Evolutionary conservation across 2,329 filamentous ascomycete species (phyloP).

Genomic region (Leptographium flavum): DNA sequence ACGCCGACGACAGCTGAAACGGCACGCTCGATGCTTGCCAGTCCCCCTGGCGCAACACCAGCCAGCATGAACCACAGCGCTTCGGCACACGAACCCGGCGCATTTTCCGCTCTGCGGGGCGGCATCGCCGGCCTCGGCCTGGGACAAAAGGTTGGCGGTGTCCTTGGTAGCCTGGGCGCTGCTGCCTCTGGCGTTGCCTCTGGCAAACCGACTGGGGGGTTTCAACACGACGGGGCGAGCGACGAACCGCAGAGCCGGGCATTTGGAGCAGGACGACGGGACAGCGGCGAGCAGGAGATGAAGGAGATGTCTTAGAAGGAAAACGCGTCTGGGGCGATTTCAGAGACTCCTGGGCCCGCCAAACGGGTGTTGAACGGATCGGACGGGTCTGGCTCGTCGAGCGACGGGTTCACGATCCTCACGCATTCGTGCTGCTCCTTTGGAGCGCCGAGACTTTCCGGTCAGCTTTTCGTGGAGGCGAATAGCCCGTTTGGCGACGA

Average conservation of each 20-base stretch:
- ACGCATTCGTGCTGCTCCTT: background rate
- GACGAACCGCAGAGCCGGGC: background rate
- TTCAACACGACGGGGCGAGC: background rate
- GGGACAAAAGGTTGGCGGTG: constrained; percentile 11
- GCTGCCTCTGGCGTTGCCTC: constrained; percentile 2
- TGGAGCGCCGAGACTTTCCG: background rate
- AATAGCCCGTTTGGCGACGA: background rate
- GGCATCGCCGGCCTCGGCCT: constrained; percentile 12
- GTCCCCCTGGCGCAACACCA: background rate
- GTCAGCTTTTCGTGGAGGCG: background rate
- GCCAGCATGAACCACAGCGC: constrained; percentile 6
- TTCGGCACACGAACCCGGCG: constrained; percentile 8
- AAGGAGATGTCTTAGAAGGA: constrained; percentile 7
- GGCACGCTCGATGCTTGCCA: constrained; percentile 10
- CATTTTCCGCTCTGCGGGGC: constrained; percentile 11
- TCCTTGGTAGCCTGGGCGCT: constrained; percentile 10
- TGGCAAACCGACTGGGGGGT: background rate
- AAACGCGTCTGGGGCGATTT: background rate
- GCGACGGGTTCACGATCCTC: background rate
- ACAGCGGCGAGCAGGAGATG: constrained; percentile 10
- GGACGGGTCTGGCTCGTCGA: background rate
- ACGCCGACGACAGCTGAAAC: background rate
- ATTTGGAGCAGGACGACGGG: background rate
- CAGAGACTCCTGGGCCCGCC: background rate
- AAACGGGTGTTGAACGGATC: background rate